Conservation (phyloP, 1,284 basidiomycete species). For the Exobasidium rhododendri region DNA sequence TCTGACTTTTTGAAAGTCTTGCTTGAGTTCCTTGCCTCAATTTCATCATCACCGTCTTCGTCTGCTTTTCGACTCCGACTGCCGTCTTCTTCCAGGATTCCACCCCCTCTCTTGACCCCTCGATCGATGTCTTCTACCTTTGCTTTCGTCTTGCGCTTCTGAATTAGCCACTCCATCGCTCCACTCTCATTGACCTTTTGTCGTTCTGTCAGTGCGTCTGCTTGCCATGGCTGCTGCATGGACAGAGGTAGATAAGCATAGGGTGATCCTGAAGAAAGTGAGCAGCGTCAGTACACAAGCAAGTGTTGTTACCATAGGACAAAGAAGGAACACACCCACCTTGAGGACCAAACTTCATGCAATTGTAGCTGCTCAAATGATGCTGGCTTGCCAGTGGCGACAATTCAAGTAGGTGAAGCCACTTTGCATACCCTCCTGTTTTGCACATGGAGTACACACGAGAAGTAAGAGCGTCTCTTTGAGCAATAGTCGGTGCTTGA, state of each 20-base stretch:
- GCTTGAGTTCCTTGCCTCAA: background rate
- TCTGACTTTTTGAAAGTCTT: background rate
- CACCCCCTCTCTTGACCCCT: background rate
- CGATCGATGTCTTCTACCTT: background rate
- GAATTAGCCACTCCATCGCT: constrained; percentile 28
- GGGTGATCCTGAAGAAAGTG: constrained; percentile 28
- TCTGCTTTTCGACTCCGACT: background rate
- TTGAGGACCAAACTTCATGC: constrained; percentile 42
- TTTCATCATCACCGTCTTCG: background rate
- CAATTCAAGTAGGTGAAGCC: constrained; percentile 45
- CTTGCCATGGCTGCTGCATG: constrained; percentile 40
- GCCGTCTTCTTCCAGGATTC: background rate
- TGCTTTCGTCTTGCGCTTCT: background rate
- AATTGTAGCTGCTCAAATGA: constrained; percentile 44
- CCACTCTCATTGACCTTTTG: constrained; percentile 34
- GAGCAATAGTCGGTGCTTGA: constrained; percentile 13
- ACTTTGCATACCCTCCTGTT: constrained; percentile 30
- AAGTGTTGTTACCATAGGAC: background rate
- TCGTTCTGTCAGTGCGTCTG: constrained; percentile 27
- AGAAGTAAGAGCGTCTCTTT: constrained; percentile 15
- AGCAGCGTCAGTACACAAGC: constrained; percentile 1
- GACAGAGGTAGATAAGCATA: constrained; percentile 50
- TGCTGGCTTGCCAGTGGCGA: constrained; percentile 49
- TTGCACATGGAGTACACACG: constrained; percentile 8
- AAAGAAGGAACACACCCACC: constrained; percentile 14